Conservation (phyloP, 1,284 basidiomycete genomes). For the Ceratobasidium sp. region DNA sequence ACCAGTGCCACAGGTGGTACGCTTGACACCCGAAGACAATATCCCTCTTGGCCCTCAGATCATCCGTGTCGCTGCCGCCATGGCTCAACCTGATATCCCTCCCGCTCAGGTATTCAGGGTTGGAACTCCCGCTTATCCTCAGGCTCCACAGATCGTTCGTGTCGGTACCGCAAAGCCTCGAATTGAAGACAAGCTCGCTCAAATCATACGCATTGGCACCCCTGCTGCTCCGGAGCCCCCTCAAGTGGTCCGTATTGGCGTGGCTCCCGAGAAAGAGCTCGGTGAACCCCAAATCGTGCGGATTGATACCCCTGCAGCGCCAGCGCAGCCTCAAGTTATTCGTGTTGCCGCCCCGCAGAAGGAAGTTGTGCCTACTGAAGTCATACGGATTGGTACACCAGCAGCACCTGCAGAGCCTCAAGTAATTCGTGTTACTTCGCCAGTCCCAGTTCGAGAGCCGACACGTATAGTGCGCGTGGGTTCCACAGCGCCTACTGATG, state of each 20-base stretch:
- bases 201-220: constrained; percentile 27
- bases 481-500: constrained; percentile 2
- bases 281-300: constrained; percentile 26
- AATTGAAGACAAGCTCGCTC: constrained; percentile 25
- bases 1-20: constrained; percentile 24
- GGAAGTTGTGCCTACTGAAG: constrained; percentile 4
- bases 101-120: constrained; percentile 33
- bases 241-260: constrained; percentile 19
- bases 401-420: constrained; percentile 4
- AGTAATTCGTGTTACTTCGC: constrained; percentile 33
- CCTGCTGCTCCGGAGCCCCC: constrained; percentile 27
- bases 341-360: constrained; percentile 34
- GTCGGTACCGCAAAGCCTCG: constrained; percentile 28
- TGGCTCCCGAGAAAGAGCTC: constrained; percentile 1
- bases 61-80: constrained; percentile 33
- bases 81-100: constrained; percentile 4
- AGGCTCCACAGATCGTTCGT: constrained; percentile 32
- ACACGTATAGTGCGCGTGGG: constrained; percentile 24
- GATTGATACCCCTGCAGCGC: constrained; percentile 20
- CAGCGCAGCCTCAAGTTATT: constrained; percentile 35
- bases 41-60: constrained; percentile 39
- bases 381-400: constrained; percentile 14
- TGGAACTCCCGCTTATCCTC: constrained; percentile 34
- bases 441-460: constrained; percentile 7
- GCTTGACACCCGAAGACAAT: constrained; percentile 9